Conservation (phyloP, 2,329 filamentous ascomycete genomes). For the Aspergillus fumigatus region DNA sequence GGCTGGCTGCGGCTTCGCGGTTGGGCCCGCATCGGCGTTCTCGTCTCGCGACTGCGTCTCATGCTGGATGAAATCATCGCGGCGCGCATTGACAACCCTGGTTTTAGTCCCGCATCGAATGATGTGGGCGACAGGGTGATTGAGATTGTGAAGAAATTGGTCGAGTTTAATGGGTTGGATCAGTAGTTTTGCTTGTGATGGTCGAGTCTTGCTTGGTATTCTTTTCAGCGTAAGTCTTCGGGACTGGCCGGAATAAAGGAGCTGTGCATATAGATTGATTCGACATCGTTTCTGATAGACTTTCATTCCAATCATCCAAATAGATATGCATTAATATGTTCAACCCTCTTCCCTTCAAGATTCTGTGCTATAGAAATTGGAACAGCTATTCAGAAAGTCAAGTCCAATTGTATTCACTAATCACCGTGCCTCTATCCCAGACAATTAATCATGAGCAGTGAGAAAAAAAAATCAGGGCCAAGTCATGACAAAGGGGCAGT, state of each 20-base stretch:
- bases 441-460: conserved; percentile 22
- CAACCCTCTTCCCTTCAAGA: not conserved
- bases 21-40: conserved; percentile 90
- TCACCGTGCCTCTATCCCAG: conserved; percentile 16
- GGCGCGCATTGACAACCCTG: conserved; percentile 72
- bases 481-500: conserved; percentile 11
- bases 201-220: not conserved
- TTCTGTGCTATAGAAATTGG: not conserved
- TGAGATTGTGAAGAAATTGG: conserved; percentile 69
- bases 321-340: not conserved
- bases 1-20: conserved; percentile 82
- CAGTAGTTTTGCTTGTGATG: conserved; percentile 22
- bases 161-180: conserved; percentile 87
- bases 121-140: conserved; percentile 54
- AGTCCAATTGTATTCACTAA: conserved; percentile 13
- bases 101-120: conserved; percentile 46
- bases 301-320: not conserved
- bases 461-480: conserved; percentile 12
- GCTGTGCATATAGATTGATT: not conserved
- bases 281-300: not conserved
- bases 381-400: not conserved
- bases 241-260: not conserved
- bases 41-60: conserved; percentile 74
- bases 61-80: conserved; percentile 85
- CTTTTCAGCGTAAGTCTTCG: not conserved